These are phyloP conservation scores for Leccinum pellstonianum DNA, from an alignment of 768 basidiomycete species.

Conservation along the genomic window DNA sequence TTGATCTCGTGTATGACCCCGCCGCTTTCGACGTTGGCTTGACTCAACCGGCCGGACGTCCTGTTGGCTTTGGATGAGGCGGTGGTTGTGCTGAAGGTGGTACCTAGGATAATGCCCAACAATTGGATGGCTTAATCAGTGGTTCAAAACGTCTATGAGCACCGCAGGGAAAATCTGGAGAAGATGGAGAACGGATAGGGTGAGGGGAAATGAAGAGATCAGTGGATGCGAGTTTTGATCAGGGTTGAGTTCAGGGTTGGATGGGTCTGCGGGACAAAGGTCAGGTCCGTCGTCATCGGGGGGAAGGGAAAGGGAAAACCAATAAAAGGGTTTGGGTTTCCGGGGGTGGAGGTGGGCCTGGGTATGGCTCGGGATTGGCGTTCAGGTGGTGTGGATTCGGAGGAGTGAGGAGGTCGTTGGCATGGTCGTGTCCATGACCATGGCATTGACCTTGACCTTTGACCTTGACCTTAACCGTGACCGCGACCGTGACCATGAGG, in stretches of 20 bases:
- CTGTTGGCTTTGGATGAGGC: background rate
- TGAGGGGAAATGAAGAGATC: slow-evolving; percentile 32
- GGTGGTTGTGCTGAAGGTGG: slow-evolving; percentile 5
- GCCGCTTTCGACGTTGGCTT: background rate
- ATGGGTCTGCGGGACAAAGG: slow-evolving; percentile 4
- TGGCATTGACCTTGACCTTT: background rate
- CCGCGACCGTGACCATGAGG: background rate
- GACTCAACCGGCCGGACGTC: background rate
- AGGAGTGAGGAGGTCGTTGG: slow-evolving; percentile 15
- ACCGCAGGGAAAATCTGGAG: slow-evolving; percentile 20
- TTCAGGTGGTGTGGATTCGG: slow-evolving; percentile 1
- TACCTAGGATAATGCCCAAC: slow-evolving; percentile 20
- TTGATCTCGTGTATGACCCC: slow-evolving; percentile 11
- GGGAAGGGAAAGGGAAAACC: slow-evolving; percentile 9
- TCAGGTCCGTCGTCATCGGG: background rate
- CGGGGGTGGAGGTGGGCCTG: background rate
- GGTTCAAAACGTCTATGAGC: slow-evolving; percentile 24
- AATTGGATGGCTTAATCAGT: slow-evolving; percentile 16
- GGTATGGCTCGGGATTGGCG: slow-evolving; percentile 1
- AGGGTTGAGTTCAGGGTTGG: slow-evolving; percentile 17
- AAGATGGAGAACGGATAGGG: slow-evolving; percentile 33
- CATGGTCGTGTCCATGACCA: slow-evolving; percentile 1
- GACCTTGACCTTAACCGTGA: background rate
- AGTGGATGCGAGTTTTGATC: slow-evolving; percentile 24
- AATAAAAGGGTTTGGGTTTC: background rate